phyloP scores from a whole-genome alignment of 805 yeast genomes.

The Ogataea methanolica region DNA sequence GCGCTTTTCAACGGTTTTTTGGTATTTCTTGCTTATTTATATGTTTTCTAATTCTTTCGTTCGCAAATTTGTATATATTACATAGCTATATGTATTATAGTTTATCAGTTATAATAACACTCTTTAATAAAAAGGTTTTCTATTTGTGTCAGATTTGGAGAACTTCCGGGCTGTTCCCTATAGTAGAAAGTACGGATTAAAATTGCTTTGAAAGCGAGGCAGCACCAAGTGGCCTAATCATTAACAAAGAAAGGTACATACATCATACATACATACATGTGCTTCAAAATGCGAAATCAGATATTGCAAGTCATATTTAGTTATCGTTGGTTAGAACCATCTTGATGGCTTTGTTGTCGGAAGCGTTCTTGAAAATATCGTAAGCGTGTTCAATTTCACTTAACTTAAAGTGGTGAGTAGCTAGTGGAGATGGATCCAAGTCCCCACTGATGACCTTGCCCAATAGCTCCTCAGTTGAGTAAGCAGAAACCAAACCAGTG shows the following conservation, averaged over 20 bases:
- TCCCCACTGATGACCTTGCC: constrained; percentile 32
- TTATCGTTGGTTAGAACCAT: constrained; percentile 21
- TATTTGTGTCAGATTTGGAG: too few species aligned
- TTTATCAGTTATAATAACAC: too few species aligned
- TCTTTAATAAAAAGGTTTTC: too few species aligned
- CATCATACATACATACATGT: background rate
- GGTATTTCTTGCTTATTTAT: background rate
- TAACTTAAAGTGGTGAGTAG: constrained; percentile 55
- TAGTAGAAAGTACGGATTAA: too few species aligned
- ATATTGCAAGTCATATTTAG: background rate
- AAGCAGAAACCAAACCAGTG: constrained; percentile 48
- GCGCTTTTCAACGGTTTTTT: background rate
- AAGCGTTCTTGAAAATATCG: constrained; percentile 50
- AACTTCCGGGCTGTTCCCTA: too few species aligned
- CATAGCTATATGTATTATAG: too few species aligned
- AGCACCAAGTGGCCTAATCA: background rate
- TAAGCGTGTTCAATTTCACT: constrained; percentile 56
- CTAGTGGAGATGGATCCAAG: constrained; percentile 47
- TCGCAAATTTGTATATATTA: too few species aligned
- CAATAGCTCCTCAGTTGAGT: constrained; percentile 36
- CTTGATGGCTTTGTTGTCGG: constrained; percentile 55
- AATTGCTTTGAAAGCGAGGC: too few species aligned
- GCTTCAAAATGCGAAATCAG: background rate
- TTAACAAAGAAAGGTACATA: background rate
- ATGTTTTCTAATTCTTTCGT: background rate